These are phyloP conservation scores for Hylodesmum podocarpum DNA, from an alignment of 306 rosid species.

Conservation along the genomic window DNA sequence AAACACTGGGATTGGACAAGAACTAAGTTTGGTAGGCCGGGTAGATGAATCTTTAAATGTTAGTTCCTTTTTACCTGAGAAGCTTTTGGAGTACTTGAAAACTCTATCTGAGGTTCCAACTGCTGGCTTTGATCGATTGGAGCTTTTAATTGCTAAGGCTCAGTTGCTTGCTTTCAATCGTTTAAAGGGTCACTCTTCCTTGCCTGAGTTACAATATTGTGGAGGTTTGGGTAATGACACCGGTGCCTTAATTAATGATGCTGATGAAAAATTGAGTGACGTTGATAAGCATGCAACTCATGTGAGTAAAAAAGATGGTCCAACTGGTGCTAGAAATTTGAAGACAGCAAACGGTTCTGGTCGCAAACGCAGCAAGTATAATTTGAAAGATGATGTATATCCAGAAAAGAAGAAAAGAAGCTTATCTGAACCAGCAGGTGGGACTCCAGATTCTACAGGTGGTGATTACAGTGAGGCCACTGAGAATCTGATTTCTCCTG, in stretches of 20 bases:
- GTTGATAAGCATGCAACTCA: slow-evolving; percentile 41
- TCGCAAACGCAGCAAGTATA: slow-evolving; percentile 67
- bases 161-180: slow-evolving; percentile 74
- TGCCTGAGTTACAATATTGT: slow-evolving; percentile 76
- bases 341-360: slow-evolving; percentile 42
- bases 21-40: slow-evolving; percentile 43
- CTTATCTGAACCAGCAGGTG: slow-evolving; percentile 58
- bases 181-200: slow-evolving; percentile 62
- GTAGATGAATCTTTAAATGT: slow-evolving; percentile 61
- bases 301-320: slow-evolving; percentile 41
- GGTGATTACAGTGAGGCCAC: slow-evolving; percentile 45
- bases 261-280: slow-evolving; percentile 33
- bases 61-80: slow-evolving; percentile 57
- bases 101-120: slow-evolving; percentile 64
- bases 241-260: slow-evolving; percentile 30
- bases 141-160: slow-evolving; percentile 74
- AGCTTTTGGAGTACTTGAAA: slow-evolving; percentile 58
- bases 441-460: slow-evolving; percentile 42
- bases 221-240: slow-evolving; percentile 61
- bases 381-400: slow-evolving; percentile 57
- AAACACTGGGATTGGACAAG: slow-evolving; percentile 72
- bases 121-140: slow-evolving; percentile 55
- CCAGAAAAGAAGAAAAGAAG: slow-evolving; percentile 64
- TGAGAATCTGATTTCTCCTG: slow-evolving; percentile 36
- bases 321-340: slow-evolving; percentile 37